Base-by-base conservation (phyloP, 148 eudicot genomes). In the Dysphania ambrosioides region DNA sequence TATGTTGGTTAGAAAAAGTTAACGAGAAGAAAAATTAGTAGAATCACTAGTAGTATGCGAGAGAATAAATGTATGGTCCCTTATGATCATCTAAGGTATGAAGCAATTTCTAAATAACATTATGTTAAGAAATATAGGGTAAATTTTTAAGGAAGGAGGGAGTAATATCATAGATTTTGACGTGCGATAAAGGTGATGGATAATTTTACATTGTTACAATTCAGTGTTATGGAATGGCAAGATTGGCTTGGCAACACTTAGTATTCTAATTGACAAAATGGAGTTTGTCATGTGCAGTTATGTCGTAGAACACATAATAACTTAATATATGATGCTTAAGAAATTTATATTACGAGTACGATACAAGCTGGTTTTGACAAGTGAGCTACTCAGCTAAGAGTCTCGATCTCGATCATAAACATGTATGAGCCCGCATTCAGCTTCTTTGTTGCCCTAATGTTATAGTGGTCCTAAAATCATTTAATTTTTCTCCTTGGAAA, bases 381-480 rank as follows among this genome's bases (percentile, higher is more conserved):
- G 21, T 61, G 2, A 53, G 24, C 58, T 53, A 53, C 12, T 42
- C 13, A 49, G 55, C 12, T 42, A 9, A 49, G 55, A 49, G 6
- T 27, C 10, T 60, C 34, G 65, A 60, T 60, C 65, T 27, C 30
- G 16, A 60, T 60, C 65, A 29, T 29, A 12, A 59, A 60, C n/a
- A 60, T 60, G 65, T 29, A 60, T 27, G 18, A 29, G 34, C 57
- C 21, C 4, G 30, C 30, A 27, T 29, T 60, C 19, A 0, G 5
- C 6, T 27, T 0, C 41, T 31, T 63, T 68, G 8, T 29, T 3
- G 8, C 2, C 19, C 34, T 68, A 59, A n/a, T 59, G 49, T 8
- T n/a, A 16, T 13, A 29, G 75, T 72, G 75, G 75, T 44, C 75
- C 75, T 72, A 72, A n/a, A 40, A 38, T 26, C 5, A 41, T 8